A percentile compares a stretch with the other conserved stretches of the same genome.
phyloP scores from a whole-genome alignment of 371 early-diverging fungal genomes.

The Choanephora cucurbitarum region DNA sequence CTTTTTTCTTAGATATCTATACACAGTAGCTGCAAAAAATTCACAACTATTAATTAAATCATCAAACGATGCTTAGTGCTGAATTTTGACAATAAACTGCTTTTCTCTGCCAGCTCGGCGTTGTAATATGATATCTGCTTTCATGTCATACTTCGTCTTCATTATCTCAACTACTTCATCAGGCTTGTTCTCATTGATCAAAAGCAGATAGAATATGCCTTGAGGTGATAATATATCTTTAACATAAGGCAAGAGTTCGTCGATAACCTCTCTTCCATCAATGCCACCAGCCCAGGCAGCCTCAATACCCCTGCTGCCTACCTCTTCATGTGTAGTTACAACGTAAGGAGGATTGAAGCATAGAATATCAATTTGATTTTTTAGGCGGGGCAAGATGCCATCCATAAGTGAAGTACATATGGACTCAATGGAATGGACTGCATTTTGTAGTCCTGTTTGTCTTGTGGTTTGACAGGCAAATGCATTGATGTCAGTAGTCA shows the following conservation, averaged over 20 bases:
- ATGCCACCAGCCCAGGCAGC: slow-evolving; percentile 96
- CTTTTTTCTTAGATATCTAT: slow-evolving; percentile 7
- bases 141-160: slow-evolving; percentile 41
- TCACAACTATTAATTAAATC: slow-evolving; percentile 3
- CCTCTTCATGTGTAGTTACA: slow-evolving; percentile 75
- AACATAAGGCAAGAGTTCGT: slow-evolving; percentile 76
- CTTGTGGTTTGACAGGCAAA: slow-evolving; percentile 68
- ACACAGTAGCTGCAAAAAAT: slow-evolving; percentile 5
- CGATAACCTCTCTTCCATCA: slow-evolving; percentile 91
- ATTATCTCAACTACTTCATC: slow-evolving; percentile 73
- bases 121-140: slow-evolving; percentile 43
- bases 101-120: slow-evolving; percentile 64
- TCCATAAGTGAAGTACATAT: slow-evolving; percentile 60
- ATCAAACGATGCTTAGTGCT: slow-evolving; percentile 4
- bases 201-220: slow-evolving; percentile 87
- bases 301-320: slow-evolving; percentile 73
- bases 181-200: slow-evolving; percentile 90
- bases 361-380: slow-evolving; percentile 72
- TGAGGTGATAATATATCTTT: slow-evolving; percentile 65
- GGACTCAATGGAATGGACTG: slow-evolving; percentile 54
- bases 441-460: slow-evolving; percentile 63
- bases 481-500: slow-evolving; percentile 87
- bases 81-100: slow-evolving; percentile 40
- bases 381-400: slow-evolving; percentile 58
- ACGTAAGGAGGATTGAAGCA: slow-evolving; percentile 96